Conservation (phyloP, 306 rosid species). For the Vicia villosa region DNA sequence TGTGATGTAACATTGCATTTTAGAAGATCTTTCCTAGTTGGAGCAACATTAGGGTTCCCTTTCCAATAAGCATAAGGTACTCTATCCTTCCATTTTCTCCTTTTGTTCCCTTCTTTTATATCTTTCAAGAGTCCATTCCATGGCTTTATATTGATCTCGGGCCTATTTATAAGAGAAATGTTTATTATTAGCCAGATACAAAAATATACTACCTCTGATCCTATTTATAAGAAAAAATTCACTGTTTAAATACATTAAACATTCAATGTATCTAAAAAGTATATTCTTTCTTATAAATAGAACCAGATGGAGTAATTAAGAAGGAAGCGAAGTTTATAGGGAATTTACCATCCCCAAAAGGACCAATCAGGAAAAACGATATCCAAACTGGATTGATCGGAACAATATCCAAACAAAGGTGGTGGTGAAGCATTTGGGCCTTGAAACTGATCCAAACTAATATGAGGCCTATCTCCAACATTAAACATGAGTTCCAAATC, state of each 20-base stretch:
- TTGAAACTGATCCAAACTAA: conserved; percentile 35
- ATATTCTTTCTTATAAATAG: too few relatives aligned
- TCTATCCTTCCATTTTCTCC: conserved; percentile 70
- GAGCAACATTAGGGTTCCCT: conserved; percentile 73
- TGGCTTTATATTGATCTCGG: conserved; percentile 76
- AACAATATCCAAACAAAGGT: conserved; percentile 71
- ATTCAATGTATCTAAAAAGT: too few relatives aligned
- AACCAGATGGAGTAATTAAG: too few relatives aligned
- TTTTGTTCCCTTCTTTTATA: conserved; percentile 70
- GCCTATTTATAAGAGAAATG: conserved; percentile 43
- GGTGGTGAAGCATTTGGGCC: conserved; percentile 50
- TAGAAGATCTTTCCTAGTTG: conserved; percentile 63
- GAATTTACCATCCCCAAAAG: conserved; percentile 88
- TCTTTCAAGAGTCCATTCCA: conserved; percentile 55
- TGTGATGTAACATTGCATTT: conserved; percentile 63
- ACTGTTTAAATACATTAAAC: too few relatives aligned
- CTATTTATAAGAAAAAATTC: too few relatives aligned
- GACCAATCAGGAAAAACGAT: conserved; percentile 98
- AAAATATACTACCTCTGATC: too few relatives aligned
- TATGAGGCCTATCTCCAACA: conserved; percentile 67
- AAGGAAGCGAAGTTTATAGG: not conserved
- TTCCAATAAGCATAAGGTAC: conserved; percentile 83
- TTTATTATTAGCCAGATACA: too few relatives aligned
- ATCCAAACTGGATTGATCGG: conserved; percentile 58
- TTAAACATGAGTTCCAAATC: conserved; percentile 84